Evolutionary conservation across 148 eudicot genomes (phyloP).

Genomic region (Linanthus parryae): DNA sequence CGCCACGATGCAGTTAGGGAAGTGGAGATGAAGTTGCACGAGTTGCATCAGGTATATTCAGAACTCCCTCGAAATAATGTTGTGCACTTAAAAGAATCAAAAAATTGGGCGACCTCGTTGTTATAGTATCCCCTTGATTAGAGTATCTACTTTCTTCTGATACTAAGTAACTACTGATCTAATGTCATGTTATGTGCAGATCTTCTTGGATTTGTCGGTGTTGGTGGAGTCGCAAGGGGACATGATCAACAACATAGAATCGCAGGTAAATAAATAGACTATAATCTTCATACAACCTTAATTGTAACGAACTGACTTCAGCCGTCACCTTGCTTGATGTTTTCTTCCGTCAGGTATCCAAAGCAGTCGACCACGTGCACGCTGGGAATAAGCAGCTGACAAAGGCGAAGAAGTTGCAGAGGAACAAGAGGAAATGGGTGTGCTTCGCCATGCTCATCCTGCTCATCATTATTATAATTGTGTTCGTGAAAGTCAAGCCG

Average conservation of each 20-base stretch:
- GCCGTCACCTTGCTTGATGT: too few species aligned
- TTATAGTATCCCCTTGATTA: too few species aligned
- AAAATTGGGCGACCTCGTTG: too few species aligned
- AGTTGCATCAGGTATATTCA: conserved; percentile 93
- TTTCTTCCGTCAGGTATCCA: conserved; percentile 73
- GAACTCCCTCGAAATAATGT: too few species aligned
- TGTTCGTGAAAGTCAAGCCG: conserved; percentile 78
- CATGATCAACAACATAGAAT: conserved; percentile 84
- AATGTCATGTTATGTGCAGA: too few species aligned
- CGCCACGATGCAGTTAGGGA: conserved; percentile 91
- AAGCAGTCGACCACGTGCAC: conserved; percentile 82
- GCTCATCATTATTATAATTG: conserved; percentile 44
- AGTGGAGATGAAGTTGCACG: conserved; percentile 81
- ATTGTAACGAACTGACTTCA: too few species aligned
- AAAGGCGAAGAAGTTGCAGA: conserved; percentile 67
- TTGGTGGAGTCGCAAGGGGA: conserved; percentile 94
- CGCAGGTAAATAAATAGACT: conserved; percentile 56
- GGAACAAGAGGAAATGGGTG: conserved; percentile 86
- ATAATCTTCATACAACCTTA: background rate
- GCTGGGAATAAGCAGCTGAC: conserved; percentile 70
- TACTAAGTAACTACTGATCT: too few species aligned
- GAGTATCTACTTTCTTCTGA: too few species aligned
- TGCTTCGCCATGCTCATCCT: conserved; percentile 70
- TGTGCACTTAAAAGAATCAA: too few species aligned
- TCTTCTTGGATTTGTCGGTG: conserved; percentile 89